Conservation (phyloP, 805 yeast genomes). For the Teunomyces lycoperdinae region DNA sequence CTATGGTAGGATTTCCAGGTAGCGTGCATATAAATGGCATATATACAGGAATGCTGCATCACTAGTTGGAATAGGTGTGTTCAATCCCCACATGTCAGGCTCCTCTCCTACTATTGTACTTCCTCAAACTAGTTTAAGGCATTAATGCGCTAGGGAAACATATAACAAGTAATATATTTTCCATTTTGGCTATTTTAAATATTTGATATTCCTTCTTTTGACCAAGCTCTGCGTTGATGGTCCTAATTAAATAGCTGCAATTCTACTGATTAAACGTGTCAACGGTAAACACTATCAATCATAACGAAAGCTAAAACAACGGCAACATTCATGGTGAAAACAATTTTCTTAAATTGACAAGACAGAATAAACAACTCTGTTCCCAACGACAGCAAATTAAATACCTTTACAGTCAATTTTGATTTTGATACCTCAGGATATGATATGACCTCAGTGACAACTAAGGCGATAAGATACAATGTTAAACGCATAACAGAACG, state of each 20-base stretch:
- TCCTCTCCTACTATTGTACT: neutral
- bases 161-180: too few species aligned
- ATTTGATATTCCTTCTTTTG: too few species aligned
- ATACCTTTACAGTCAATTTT: neutral
- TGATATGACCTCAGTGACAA: neutral
- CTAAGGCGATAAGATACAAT: neutral
- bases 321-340: neutral
- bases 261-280: neutral
- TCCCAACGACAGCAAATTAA: neutral
- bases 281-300: neutral
- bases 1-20: neutral
- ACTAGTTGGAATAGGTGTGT: neutral
- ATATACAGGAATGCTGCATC: slow-evolving; percentile 1
- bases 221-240: too few species aligned
- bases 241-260: too few species aligned
- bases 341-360: neutral
- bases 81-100: neutral
- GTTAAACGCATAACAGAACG: neutral
- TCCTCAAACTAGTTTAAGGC: neutral
- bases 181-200: too few species aligned
- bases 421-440: neutral
- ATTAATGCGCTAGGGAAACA: too few species aligned
- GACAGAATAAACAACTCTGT: neutral
- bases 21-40: neutral
- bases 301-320: neutral